phyloP scores from a whole-genome alignment of 768 basidiomycete genomes.

The Suillus fuscotomentosus region DNA sequence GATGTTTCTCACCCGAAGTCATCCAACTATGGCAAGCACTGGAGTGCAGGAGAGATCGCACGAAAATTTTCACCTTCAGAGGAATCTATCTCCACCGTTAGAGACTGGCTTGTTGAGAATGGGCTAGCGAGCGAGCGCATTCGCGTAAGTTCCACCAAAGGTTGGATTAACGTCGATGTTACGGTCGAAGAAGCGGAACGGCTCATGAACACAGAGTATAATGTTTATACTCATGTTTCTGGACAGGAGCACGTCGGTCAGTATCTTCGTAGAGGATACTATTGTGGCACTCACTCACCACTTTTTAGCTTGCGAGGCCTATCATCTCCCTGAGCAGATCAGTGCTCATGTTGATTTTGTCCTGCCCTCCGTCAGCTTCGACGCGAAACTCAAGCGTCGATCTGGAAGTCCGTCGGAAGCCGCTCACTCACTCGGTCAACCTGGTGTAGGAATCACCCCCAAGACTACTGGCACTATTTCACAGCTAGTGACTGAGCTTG shows the following conservation, averaged over 20 bases:
- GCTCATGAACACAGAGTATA: constrained; percentile 33
- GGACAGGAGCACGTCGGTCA: constrained; percentile 28
- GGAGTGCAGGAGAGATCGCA: constrained; percentile 24
- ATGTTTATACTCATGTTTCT: constrained; percentile 28
- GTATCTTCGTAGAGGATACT: constrained; percentile 13
- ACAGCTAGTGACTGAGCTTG: constrained; percentile 13
- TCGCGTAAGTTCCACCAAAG: constrained; percentile 18
- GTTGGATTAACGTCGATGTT: constrained; percentile 26
- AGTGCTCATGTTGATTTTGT: constrained; percentile 33
- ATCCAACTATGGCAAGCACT: constrained; percentile 32
- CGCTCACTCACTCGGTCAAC: constrained; percentile 15
- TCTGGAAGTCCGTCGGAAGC: constrained; percentile 9
- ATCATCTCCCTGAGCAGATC: constrained; percentile 32
- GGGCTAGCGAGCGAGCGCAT: constrained; percentile 25
- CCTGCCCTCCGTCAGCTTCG: constrained; percentile 33
- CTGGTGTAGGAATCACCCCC: constrained; percentile 13
- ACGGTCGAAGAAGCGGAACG: constrained; percentile 33
- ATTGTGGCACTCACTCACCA: not conserved
- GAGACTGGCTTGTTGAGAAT: constrained; percentile 24
- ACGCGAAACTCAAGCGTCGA: constrained; percentile 21
- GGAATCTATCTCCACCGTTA: constrained; percentile 25
- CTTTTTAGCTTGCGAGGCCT: constrained; percentile 30
- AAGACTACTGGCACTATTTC: constrained; percentile 14
- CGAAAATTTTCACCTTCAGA: constrained; percentile 28
- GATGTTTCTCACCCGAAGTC: constrained; percentile 34